Base-by-base conservation (phyloP, 208 protist genomes). In the Borovskyia barvae region DNA sequence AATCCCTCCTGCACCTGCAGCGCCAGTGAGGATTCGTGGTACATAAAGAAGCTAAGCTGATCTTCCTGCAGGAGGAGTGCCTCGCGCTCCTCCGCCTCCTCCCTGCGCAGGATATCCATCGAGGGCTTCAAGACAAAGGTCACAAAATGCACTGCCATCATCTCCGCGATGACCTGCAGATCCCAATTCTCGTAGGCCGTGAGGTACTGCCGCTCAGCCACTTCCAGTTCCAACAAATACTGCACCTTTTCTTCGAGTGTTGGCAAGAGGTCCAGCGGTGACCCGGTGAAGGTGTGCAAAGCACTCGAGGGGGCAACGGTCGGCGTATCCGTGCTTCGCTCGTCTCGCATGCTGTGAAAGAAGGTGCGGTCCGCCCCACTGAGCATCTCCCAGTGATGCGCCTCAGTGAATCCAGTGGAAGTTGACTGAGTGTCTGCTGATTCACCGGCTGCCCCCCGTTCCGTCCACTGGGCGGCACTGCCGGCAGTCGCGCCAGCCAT, bases 81-180 rank as follows among this genome's bases (percentile, higher is more conserved):
- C 14, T 56, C 46, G 2, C 72, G 72, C 26, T 69, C 58, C 55
- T 57, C 46, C 17, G 53, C 62, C 67, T 91, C 87, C 20, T 54
- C 54, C 26, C 48, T 40, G 20, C 77, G 59, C 52, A 94, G 54
- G 28, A 82, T 64, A 19, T 91, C 79, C 55, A 90, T 65, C 55
- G 78, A 76, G 6, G 85, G 81, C 53, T 80, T 80, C 36, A 94
- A 46, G 15, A 94, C 79, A 59, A 82, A 86, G 7, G 78, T 88
- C 3, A 91, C 80, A 62, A 85, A 94, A 46, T 64, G 56, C 42
- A 90, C 79, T 19, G 78, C 66, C 80, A 90, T 91, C 82, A 92
- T 87, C 59, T 94, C 80, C 1, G 58, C 57, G 7, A 85, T 37
- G 0, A 89, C 75, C 19, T 73, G 71, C 22, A 75, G 60, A 32